Conservation (phyloP, 495 filamentous ascomycete species). For the Astrothelium subdiscretum region DNA sequence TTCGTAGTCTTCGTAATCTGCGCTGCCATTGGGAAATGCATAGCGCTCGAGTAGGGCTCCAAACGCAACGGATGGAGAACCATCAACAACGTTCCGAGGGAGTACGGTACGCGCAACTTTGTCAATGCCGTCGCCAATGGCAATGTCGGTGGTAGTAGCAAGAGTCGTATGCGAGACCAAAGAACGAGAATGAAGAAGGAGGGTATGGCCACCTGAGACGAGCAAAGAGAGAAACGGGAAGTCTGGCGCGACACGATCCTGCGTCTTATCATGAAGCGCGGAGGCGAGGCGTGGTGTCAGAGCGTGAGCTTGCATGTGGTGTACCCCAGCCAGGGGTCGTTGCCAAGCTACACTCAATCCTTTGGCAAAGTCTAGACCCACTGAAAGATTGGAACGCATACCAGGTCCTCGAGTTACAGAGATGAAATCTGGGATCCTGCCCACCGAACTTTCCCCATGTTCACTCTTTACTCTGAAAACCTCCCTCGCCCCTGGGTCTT, state of each 20-base stretch:
- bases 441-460: background rate
- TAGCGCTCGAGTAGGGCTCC: conserved; percentile 61
- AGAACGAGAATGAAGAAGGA: conserved; percentile 59
- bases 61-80: conserved; percentile 27
- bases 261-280: conserved; percentile 26
- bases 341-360: conserved; percentile 75
- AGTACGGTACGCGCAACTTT: conserved; percentile 69
- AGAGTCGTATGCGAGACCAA: conserved; percentile 60
- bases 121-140: conserved; percentile 77
- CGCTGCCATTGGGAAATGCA: conserved; percentile 49
- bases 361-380: conserved; percentile 77
- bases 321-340: conserved; percentile 68
- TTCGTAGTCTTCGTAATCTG: conserved; percentile 36
- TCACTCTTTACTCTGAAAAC: no score
- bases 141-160: conserved; percentile 58
- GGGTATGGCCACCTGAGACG: conserved; percentile 87
- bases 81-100: conserved; percentile 34
- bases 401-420: conserved; percentile 82
- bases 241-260: conserved; percentile 18
- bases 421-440: conserved; percentile 59
- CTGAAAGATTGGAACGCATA: conserved; percentile 62
- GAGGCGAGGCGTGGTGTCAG: conserved; percentile 72
- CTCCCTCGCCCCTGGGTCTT: no score
- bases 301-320: conserved; percentile 97
- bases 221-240: conserved; percentile 86